Base-by-base conservation (phyloP, 371 early-diverging fungal genomes). In the Mortierella sp. region DNA sequence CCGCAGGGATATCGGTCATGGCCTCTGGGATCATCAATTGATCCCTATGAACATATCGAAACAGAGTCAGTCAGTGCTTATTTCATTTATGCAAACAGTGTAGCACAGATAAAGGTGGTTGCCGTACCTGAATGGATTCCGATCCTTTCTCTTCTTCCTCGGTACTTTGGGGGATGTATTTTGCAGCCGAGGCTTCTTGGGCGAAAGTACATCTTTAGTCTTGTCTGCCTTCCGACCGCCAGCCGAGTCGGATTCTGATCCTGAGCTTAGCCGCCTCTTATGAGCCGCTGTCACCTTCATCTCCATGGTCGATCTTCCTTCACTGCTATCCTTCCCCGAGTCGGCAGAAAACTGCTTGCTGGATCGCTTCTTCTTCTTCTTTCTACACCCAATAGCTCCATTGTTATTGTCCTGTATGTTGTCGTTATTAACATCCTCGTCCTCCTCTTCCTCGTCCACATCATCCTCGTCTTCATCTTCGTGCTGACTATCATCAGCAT, bases 1-100 rank as follows among this genome's bases (percentile, higher is more conserved):
- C 88, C 8, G 45, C 28, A 0, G 89, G 89, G 24, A 89, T 72
- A 21, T 82, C 82, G 9, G 82, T 73, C 74, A 89, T 61, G 26
- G 80, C 63, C 65, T 89, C 88, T 18, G 87, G 86, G 64, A 84
- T 84, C 89, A 89, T 89, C 42, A 87, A 71, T 52, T 86, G 86
- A 64, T 87, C 76, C 10, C 87, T 86, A 19, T 7, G 23, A 54
- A 8, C 16, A 48, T 16, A 34, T 34, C 34, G 34, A 34, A n/a
- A n/a, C n/a, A n/a, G n/a, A n/a, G n/a, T n/a, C n/a, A n/a, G n/a
- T n/a, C n/a, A n/a, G n/a, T n/a, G n/a, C n/a, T n/a, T n/a, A n/a
- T n/a, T n/a, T n/a, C n/a, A n/a, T 24, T 45, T 27, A 34, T 18
- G 12, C 1, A 38, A 13, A 38, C 14, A 39, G 14, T 10, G 19